Evolutionary conservation across 1,284 basidiomycete genomes (phyloP).

Genomic region (Tilletia indica): DNA sequence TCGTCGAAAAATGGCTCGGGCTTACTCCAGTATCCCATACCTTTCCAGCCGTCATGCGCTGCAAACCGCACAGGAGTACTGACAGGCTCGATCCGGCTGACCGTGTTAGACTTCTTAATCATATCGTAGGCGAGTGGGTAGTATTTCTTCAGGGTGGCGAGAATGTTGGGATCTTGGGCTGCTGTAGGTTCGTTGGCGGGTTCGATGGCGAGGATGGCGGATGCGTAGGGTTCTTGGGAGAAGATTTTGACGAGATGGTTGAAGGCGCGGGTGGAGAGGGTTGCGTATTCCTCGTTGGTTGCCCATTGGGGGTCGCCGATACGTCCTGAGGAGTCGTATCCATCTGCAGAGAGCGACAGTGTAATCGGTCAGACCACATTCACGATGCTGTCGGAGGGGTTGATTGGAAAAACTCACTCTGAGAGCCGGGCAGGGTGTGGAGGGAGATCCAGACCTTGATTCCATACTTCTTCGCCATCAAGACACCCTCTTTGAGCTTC

Average conservation of each 20-base stretch:
- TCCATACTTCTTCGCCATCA: constrained; percentile 18
- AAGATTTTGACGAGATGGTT: constrained; percentile 20
- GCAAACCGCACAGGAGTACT: constrained; percentile 9
- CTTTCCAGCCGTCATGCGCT: constrained; percentile 26
- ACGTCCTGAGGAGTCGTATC: constrained; percentile 14
- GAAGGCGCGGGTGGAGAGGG: constrained; percentile 16
- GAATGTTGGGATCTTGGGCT: constrained; percentile 17
- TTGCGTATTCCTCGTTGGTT: background rate
- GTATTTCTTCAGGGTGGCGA: constrained; percentile 21
- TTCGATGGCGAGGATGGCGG: constrained; percentile 20
- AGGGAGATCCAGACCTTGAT: constrained; percentile 22
- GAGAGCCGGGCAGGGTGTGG: constrained; percentile 15
- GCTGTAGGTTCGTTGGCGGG: constrained; percentile 16
- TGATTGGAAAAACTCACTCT: background rate
- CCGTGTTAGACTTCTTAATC: constrained; percentile 4
- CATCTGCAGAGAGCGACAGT: background rate
- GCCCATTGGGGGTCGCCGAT: constrained; percentile 10
- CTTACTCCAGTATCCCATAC: constrained; percentile 23
- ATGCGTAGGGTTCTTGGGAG: constrained; percentile 21
- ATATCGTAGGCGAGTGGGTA: constrained; percentile 25
- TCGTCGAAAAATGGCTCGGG: constrained; percentile 32
- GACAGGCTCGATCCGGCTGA: background rate
- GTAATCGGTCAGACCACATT: background rate
- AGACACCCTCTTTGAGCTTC: constrained; percentile 22
- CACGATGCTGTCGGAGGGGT: too few relatives aligned